Evolutionary conservation across 139 green algal genomes (phyloP).

Genomic region (Bryopsis sp.): DNA sequence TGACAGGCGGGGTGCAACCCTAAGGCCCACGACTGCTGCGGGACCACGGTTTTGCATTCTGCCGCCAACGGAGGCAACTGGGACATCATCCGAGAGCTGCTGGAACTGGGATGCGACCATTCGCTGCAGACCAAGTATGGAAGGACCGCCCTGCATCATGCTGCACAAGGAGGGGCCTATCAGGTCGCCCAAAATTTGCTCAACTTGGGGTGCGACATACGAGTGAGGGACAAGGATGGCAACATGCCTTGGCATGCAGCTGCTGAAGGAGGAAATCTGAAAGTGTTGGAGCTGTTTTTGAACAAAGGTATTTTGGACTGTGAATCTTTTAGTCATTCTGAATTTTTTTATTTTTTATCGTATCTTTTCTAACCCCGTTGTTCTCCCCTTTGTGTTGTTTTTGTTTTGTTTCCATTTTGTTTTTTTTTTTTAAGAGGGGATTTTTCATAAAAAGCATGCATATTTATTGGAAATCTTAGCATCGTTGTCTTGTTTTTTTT

Average conservation of each 20-base stretch:
- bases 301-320: too few relatives aligned
- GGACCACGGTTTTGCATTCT: conserved; percentile 12
- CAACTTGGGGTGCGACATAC: conserved; percentile 12
- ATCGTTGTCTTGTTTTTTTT: too few relatives aligned
- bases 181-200: conserved; percentile 13
- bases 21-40: neutral
- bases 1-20: conserved; percentile 16
- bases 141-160: conserved; percentile 12
- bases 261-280: conserved; percentile 8
- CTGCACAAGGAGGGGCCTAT: conserved; percentile 13
- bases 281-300: conserved; percentile 19
- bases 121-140: conserved; percentile 8
- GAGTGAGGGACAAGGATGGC: conserved; percentile 1
- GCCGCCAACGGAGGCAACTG: conserved; percentile 16
- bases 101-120: conserved; percentile 13
- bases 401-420: too few relatives aligned
- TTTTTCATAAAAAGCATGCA: too few relatives aligned
- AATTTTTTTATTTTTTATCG: too few relatives aligned
- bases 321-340: too few relatives aligned
- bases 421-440: too few relatives aligned
- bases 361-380: too few relatives aligned
- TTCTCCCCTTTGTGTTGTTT: too few relatives aligned
- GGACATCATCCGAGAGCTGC: conserved; percentile 10
- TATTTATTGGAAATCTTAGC: too few relatives aligned
- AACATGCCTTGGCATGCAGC: conserved; percentile 18